These are phyloP conservation scores for Coix lacrymajobi DNA, from an alignment of 176 grass and related monocot species.

Conservation along the genomic window DNA sequence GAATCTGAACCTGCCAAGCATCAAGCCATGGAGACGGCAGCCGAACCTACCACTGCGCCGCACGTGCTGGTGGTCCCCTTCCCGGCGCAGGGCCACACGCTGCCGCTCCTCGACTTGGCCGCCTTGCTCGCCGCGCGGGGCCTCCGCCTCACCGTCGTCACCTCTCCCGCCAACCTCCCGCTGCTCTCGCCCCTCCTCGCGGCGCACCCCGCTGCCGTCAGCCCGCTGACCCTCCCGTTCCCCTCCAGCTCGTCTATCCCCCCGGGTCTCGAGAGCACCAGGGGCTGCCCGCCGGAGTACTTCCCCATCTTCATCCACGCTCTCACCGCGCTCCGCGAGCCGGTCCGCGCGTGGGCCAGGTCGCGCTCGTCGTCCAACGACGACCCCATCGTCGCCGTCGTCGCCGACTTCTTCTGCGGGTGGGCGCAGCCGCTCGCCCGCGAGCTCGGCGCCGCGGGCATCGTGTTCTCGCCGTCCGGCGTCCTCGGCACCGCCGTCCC, in stretches of 20 bases:
- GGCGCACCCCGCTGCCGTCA: conserved; percentile 29
- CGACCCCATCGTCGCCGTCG: conserved; percentile 29
- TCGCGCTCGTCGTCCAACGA: not conserved
- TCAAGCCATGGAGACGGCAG: conserved; percentile 18
- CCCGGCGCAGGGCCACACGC: conserved; percentile 57
- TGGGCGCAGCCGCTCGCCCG: conserved; percentile 58
- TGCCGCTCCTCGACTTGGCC: conserved; percentile 50
- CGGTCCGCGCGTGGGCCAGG: conserved; percentile 11
- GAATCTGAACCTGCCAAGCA: not conserved
- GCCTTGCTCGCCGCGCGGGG: conserved; percentile 36
- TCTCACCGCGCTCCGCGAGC: conserved; percentile 26
- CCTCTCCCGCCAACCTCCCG: conserved; percentile 39
- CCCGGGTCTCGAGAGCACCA: conserved; percentile 40
- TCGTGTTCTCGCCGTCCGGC: conserved; percentile 51
- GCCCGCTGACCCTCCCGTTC: conserved; percentile 53
- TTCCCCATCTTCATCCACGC: conserved; percentile 24
- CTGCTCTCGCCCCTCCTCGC: conserved; percentile 58
- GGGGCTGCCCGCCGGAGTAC: conserved; percentile 3
- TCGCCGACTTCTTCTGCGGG: conserved; percentile 60
- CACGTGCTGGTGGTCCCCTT: conserved; percentile 55
- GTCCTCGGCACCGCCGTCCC: conserved; percentile 35
- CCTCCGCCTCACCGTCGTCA: conserved; percentile 49
- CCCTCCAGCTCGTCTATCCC: conserved; percentile 42
- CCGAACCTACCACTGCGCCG: not conserved
- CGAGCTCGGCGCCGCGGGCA: conserved; percentile 34